Evolutionary conservation across 805 yeast genomes (phyloP).

Genomic region (Kazachstania bromeliacearum): DNA sequence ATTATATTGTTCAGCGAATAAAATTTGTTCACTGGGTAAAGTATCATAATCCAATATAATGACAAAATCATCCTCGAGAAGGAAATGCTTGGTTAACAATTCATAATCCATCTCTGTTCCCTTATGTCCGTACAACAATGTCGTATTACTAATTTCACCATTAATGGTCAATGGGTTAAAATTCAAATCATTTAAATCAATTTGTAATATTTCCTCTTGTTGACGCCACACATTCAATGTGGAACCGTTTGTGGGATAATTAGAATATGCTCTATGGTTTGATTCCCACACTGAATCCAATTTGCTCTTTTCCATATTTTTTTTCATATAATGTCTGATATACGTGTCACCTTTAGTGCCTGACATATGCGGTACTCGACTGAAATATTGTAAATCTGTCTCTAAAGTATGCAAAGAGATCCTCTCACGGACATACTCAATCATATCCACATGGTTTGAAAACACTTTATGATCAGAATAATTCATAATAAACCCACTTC

Average conservation of each 20-base stretch:
- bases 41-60: constrained; percentile 50
- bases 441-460: constrained; percentile 45
- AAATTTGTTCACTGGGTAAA: constrained; percentile 40
- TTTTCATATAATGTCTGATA: constrained; percentile 54
- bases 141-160: constrained; percentile 43
- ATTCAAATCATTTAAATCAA: constrained; percentile 31
- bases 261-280: constrained; percentile 46
- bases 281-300: constrained; percentile 31
- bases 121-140: constrained; percentile 51
- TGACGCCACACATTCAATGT: constrained; percentile 14
- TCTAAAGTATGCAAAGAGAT: constrained; percentile 51
- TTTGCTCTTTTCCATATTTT: constrained; percentile 46
- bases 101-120: constrained; percentile 53
- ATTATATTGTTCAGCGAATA: constrained; percentile 44
- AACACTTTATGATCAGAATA: constrained; percentile 41
- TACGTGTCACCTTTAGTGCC: constrained; percentile 82
- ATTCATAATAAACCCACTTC: constrained; percentile 36
- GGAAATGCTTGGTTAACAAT: constrained; percentile 18
- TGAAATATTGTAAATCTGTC: constrained; percentile 56
- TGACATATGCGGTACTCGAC: constrained; percentile 71
- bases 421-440: constrained; percentile 36
- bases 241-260: constrained; percentile 46
- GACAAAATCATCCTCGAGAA: constrained; percentile 34
- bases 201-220: constrained; percentile 16
- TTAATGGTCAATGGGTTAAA: constrained; percentile 59